Base-by-base conservation (phyloP, 2,329 filamentous ascomycete species). In the Penicillium sp. region DNA sequence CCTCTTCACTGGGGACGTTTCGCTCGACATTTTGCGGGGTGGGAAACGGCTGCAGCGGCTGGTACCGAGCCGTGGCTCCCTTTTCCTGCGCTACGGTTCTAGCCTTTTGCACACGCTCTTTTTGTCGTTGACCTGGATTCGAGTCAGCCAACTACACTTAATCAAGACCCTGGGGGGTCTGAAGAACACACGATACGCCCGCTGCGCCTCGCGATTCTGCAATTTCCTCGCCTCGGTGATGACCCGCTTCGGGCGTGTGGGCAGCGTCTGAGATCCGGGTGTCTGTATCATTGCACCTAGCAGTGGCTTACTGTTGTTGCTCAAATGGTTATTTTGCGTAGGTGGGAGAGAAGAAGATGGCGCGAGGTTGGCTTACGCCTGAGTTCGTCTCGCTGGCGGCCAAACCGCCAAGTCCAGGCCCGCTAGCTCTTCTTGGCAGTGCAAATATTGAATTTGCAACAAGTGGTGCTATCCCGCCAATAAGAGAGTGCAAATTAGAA, bases 161-260 rank as follows among this genome's bases (percentile, higher is more conserved):
- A 47, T 9, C n/a, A 13, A n/a, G 19, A 3, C 7, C 2, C n/a
- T 38, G 17, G n/a, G 3, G 26, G 17, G 5, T 2, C 15, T 4
- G 26, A 5, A 8, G 5, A 15, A 69, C 74, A 51, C 67, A 79
- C 77, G 71, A 54, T 75, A 79, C 1, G 70, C 64, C 59, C 70
- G 71, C 61, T 79, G 77, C 9, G 76, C 73, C 13, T 70, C 57
- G 15, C 71, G 69, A 49, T 80, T 80, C 62, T 79, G 78, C 52
- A 76, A 71, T 61, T 72, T 75, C 5, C 78, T 71, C 29, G 77
- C 75, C 13, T 71, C 66, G 7, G 77, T 80, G 17, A 79, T 64
- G 31, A 74, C 66, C 46, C 78, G 70, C 64, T 75, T 76, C 35
- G 66, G 67, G 9, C 58, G 17, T 15, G 35, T 15, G 35, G 47